Percentiles rank a stretch among this genome's conserved stretches.
phyloP scores from a whole-genome alignment of 2,329 filamentous ascomycete genomes.

The Colletotrichum sojae region DNA sequence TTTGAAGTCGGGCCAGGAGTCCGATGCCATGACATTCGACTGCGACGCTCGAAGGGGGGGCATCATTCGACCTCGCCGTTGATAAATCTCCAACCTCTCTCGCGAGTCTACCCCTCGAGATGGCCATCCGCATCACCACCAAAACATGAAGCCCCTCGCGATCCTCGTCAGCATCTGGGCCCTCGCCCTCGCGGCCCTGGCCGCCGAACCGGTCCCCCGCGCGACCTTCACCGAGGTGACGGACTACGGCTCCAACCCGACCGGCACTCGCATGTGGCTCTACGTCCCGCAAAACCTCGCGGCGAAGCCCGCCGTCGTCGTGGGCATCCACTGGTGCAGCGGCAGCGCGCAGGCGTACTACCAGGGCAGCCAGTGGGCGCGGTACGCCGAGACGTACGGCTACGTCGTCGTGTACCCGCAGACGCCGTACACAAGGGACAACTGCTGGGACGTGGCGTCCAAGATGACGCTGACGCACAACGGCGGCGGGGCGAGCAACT shows the following conservation, averaged over 20 bases:
- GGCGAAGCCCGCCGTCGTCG: slow-evolving; percentile 63
- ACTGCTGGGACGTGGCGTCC: slow-evolving; percentile 73
- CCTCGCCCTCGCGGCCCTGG: slow-evolving; percentile 2
- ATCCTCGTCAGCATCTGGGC: slow-evolving; percentile 13
- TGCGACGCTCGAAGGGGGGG: not conserved
- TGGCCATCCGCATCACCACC: not conserved
- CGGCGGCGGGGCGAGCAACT: slow-evolving; percentile 65
- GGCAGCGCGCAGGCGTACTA: slow-evolving; percentile 68
- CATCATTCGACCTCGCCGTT: not conserved
- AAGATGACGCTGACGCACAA: slow-evolving; percentile 63
- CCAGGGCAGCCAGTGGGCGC: slow-evolving; percentile 62
- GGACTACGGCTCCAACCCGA: slow-evolving; percentile 39
- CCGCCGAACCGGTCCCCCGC: slow-evolving; percentile 39
- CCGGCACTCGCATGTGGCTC: slow-evolving; percentile 45
- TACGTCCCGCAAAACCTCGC: slow-evolving; percentile 54
- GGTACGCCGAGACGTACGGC: slow-evolving; percentile 67
- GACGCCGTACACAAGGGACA: slow-evolving; percentile 51
- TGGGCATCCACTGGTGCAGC: slow-evolving; percentile 70
- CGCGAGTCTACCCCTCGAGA: not conserved
- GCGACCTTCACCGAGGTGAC: slow-evolving; percentile 41
- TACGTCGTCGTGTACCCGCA: slow-evolving; percentile 68
- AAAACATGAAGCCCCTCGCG: slow-evolving; percentile 12
- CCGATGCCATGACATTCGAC: not conserved
- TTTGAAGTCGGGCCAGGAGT: not conserved
- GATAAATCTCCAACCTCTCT: not conserved